These are phyloP conservation scores for Hanseniaspora osmophila DNA, from an alignment of 805 yeast species.

Conservation along the genomic window DNA sequence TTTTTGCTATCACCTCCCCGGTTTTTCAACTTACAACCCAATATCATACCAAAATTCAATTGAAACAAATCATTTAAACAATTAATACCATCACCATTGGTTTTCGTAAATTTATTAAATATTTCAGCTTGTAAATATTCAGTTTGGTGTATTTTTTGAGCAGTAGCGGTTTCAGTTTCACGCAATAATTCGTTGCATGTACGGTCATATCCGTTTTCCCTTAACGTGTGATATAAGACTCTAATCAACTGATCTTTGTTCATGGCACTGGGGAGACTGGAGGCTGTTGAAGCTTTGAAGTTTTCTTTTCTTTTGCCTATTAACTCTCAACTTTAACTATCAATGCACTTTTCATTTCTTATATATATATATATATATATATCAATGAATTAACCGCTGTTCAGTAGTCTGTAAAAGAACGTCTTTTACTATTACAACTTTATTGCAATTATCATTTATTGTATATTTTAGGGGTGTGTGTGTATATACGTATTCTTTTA, in stretches of 20 bases:
- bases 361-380: too few species aligned
- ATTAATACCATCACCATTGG: not conserved
- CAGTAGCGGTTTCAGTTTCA: not conserved
- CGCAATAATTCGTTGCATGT: not conserved
- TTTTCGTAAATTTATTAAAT: not conserved
- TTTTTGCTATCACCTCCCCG: too few species aligned
- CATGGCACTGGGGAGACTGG: not conserved
- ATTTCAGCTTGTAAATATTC: not conserved
- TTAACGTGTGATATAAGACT: not conserved
- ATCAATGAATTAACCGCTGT: too few species aligned
- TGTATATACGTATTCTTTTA: too few species aligned
- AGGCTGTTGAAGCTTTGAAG: too few species aligned
- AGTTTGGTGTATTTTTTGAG: not conserved
- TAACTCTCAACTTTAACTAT: too few species aligned
- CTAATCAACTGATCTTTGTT: not conserved
- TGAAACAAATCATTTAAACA: not conserved
- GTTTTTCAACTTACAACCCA: not conserved
- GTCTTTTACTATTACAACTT: too few species aligned
- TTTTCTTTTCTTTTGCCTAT: too few species aligned
- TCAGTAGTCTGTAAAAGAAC: too few species aligned
- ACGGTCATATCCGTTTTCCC: not conserved
- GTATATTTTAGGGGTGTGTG: too few species aligned
- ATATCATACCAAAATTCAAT: not conserved
- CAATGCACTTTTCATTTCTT: too few species aligned
- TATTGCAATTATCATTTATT: too few species aligned